Evolutionary conservation across 257 asterid genomes (phyloP), one percentile per base, ranked within the genome.

Genomic region (Rehmannia glutinosa): DNA sequence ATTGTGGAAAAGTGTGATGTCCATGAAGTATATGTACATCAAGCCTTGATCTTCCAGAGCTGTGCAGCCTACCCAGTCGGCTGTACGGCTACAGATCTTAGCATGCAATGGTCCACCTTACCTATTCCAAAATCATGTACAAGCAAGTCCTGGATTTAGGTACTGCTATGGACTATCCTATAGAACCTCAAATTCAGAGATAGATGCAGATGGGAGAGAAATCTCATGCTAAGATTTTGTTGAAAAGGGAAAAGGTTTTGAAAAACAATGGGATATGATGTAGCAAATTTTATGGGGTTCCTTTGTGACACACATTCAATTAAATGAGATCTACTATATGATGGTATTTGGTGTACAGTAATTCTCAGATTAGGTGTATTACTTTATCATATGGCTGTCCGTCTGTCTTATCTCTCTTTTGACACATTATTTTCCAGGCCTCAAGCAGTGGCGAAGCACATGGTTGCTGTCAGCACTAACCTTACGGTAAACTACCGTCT

Each of bases 401-500:
- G 17, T 50, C 59, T 23, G 13, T 63, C 27, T 33, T 35, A 30
- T 66, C 58, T 61, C 74, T 77, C 68, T 68, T 35, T 70, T 5
- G 11, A 20, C 64, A 25, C 71, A 28, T 60, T 21, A 42, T 55
- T 73, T 66, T 77, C 15, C 74, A 91, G 99, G 80, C 95, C 96
- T 23, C 76, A 83, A 81, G 99, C 99, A n/a, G 99, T 94, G 51
- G 84, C 99, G 13, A 94, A 91, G 84, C 99, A 94, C 81, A 94
- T 94, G 99, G 97, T 94, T 70, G 97, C 99, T 74, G 97, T 94
- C 77, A 94, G 99, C 82, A 93, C 99, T 75, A 94, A 94, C 81
- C 87, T 94, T 72, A 75, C 81, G 73, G 99, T 93, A 72, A 68
- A 33, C 68, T 49, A 39, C 76, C 73, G 72, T 72, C 62, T 61